Evolutionary conservation across 164 flowering plant species (phyloP).

Genomic region (Sextonia rubra): DNA sequence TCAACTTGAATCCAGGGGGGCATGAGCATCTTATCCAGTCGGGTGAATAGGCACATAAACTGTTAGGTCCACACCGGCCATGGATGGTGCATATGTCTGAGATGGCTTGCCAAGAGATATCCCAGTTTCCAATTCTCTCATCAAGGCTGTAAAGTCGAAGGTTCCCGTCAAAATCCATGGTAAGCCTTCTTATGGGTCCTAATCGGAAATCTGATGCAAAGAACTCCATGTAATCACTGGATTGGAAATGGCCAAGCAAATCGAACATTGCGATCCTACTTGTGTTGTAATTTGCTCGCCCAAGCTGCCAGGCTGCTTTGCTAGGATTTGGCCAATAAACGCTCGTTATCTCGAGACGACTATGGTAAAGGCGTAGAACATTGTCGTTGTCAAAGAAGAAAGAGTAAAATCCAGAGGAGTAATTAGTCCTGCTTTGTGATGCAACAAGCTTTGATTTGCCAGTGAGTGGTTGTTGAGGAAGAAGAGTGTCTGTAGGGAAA

Average conservation of each 20-base stretch:
- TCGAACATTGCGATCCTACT: constrained; percentile 11
- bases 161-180: constrained; percentile 18
- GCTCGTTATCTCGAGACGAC: constrained; percentile 11
- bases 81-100: constrained; percentile 1
- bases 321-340: constrained; percentile 16
- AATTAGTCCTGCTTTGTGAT: constrained; percentile 5
- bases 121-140: constrained; percentile 7
- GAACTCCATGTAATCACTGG: constrained; percentile 6
- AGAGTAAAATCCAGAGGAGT: constrained; percentile 28
- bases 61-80: constrained; percentile 9
- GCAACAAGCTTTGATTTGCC: constrained; percentile 25
- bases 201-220: constrained; percentile 12
- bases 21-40: constrained; percentile 6
- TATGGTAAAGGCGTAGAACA: constrained; percentile 23
- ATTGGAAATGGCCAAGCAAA: constrained; percentile 11
- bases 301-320: background rate
- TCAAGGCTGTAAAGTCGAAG: constrained; percentile 17
- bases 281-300: constrained; percentile 15
- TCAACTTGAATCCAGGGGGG: constrained; percentile 5
- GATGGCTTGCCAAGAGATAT: constrained; percentile 9
- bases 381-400: constrained; percentile 32
- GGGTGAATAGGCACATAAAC: background rate
- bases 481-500: constrained; percentile 28
- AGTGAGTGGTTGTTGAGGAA: constrained; percentile 35
- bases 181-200: constrained; percentile 11